These are phyloP conservation scores for Entomortierella parvispora DNA, from an alignment of 192 early-diverging fungal species.

Conservation along the genomic window DNA sequence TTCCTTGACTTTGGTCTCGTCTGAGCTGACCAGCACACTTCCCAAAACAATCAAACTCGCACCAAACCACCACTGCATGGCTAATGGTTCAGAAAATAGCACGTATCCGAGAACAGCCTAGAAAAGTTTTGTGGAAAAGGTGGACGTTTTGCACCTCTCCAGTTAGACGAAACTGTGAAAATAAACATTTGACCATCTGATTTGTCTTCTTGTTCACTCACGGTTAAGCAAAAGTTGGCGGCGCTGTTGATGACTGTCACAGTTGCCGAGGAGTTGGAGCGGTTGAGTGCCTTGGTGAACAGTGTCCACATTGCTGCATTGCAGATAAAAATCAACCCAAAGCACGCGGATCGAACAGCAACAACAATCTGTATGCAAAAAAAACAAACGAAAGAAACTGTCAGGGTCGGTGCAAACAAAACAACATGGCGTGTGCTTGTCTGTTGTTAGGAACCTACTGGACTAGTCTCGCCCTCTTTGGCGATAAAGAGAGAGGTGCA, in stretches of 20 bases:
- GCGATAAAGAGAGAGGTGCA: slow-evolving; percentile 34
- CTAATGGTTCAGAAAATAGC: slow-evolving; percentile 79
- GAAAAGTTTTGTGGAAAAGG: not conserved
- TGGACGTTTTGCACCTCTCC: slow-evolving; percentile 1
- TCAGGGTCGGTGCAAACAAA: not conserved
- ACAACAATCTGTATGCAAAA: slow-evolving; percentile 34
- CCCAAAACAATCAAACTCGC: slow-evolving; percentile 79
- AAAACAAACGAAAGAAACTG: not conserved
- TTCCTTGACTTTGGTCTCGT: slow-evolving; percentile 25
- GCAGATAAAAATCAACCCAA: slow-evolving; percentile 70
- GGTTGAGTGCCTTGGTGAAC: slow-evolving; percentile 85
- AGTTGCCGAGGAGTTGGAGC: slow-evolving; percentile 76
- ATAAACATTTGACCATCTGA: not conserved
- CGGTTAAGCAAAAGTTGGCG: slow-evolving; percentile 78
- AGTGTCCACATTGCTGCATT: slow-evolving; percentile 91
- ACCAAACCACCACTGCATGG: slow-evolving; percentile 88
- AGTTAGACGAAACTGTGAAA: not conserved
- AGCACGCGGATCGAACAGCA: slow-evolving; percentile 59
- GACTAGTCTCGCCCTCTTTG: slow-evolving; percentile 46
- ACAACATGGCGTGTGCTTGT: not conserved
- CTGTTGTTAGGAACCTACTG: slow-evolving; percentile 4
- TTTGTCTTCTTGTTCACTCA: slow-evolving; percentile 24
- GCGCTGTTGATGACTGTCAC: slow-evolving; percentile 85
- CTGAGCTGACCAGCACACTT: slow-evolving; percentile 56
- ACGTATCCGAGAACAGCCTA: slow-evolving; percentile 78